phyloP scores from a whole-genome alignment of 1,284 basidiomycete species.

The Ustilago tritici region DNA sequence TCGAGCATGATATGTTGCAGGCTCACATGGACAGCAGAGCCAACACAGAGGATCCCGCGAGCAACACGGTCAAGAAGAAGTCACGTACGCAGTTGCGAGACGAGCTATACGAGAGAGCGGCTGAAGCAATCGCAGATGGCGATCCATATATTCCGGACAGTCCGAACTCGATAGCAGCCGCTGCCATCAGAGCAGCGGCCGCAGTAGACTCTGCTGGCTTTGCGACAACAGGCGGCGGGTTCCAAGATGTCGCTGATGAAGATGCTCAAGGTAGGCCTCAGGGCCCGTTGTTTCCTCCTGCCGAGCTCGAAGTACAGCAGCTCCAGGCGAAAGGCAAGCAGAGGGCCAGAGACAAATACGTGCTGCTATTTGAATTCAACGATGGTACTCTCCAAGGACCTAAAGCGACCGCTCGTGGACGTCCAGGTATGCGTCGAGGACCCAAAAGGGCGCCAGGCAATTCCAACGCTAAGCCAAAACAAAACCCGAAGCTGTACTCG shows the following conservation, averaged over 20 bases:
- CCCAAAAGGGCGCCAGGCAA: slow-evolving; percentile 33
- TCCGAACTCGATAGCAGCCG: slow-evolving; percentile 17
- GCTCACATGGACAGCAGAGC: slow-evolving; percentile 72
- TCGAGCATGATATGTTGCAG: slow-evolving; percentile 77
- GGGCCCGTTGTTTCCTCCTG: slow-evolving; percentile 29
- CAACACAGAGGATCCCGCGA: slow-evolving; percentile 40
- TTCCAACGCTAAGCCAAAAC: slow-evolving; percentile 19
- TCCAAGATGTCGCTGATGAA: slow-evolving; percentile 45
- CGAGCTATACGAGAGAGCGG: slow-evolving; percentile 51
- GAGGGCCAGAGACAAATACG: slow-evolving; percentile 60
- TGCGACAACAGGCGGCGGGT: slow-evolving; percentile 43
- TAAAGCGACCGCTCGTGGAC: slow-evolving; percentile 68
- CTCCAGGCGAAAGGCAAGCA: slow-evolving; percentile 49
- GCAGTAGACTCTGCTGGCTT: slow-evolving; percentile 43
- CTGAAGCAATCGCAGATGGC: slow-evolving; percentile 28
- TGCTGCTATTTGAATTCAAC: slow-evolving; percentile 70
- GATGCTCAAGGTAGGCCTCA: slow-evolving; percentile 23
- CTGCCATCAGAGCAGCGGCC: background rate
- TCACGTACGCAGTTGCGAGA: slow-evolving; percentile 33
- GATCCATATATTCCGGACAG: slow-evolving; percentile 27
- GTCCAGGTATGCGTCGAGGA: slow-evolving; percentile 48
- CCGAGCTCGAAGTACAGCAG: slow-evolving; percentile 45
- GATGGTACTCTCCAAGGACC: slow-evolving; percentile 70
- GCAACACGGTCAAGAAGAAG: slow-evolving; percentile 34
- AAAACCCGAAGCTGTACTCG: slow-evolving; percentile 47